phyloP scores from a whole-genome alignment of 73 alveolate genomes.

The Symbiodinium pilosum region DNA sequence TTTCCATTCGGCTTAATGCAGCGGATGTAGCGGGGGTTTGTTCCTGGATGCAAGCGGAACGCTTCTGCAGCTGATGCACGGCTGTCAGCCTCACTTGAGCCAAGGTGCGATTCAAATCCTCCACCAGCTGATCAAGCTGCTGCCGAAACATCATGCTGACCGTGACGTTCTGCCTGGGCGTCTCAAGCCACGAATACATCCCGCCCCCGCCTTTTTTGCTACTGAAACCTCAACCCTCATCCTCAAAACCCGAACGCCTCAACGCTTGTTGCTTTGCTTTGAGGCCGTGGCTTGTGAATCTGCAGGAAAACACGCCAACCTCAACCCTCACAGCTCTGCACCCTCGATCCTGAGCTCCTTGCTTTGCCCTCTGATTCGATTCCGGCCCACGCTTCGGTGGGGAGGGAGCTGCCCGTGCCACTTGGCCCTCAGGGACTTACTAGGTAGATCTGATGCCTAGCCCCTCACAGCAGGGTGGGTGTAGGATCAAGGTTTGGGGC shows the following conservation, averaged over 20 bases:
- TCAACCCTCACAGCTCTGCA: too few species aligned
- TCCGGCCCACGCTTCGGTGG: constrained; percentile 4
- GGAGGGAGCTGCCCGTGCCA: neutral
- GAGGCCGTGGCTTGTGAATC: too few species aligned
- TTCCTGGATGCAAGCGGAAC: constrained; percentile 68
- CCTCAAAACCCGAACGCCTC: neutral
- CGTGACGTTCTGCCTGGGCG: constrained; percentile 81
- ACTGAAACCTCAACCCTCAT: too few species aligned
- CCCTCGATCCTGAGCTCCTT: neutral
- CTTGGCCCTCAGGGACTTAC: too few species aligned
- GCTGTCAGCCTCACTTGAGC: neutral
- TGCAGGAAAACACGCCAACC: too few species aligned
- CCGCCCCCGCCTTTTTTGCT: too few species aligned
- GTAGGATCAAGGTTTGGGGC: too few species aligned
- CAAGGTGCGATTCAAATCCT: constrained; percentile 51
- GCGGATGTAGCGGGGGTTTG: constrained; percentile 98
- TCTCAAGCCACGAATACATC: too few species aligned
- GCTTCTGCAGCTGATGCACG: neutral
- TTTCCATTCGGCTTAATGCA: constrained; percentile 98
- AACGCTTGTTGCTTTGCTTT: neutral
- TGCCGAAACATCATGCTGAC: constrained; percentile 95
- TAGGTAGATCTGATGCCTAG: too few species aligned
- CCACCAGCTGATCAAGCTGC: constrained; percentile 97
- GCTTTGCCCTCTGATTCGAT: neutral
- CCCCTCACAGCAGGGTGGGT: too few species aligned